Conservation (phyloP, 78 protist genomes). For the Dictyostelium capitatum region DNA sequence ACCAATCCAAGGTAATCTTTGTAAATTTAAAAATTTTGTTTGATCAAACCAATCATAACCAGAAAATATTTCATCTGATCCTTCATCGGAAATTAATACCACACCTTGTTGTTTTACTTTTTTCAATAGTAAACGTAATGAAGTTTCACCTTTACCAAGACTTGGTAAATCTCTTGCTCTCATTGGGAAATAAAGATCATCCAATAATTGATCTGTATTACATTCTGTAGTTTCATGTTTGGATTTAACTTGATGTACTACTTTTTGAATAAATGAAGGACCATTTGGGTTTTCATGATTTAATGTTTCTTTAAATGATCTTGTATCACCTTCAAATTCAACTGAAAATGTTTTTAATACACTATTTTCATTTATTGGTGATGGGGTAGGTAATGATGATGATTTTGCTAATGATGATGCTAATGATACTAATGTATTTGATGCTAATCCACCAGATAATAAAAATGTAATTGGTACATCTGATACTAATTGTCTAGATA, state of each 20-base stretch:
- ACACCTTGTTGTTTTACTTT: conserved; percentile 90
- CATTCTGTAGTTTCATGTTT: background rate
- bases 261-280: background rate
- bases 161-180: conserved; percentile 20
- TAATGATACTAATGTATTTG: background rate
- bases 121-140: conserved; percentile 88
- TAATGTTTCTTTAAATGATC: background rate
- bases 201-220: background rate
- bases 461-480: conserved; percentile 25
- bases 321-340: conserved; percentile 13
- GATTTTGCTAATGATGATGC: conserved; percentile 4
- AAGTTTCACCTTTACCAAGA: conserved; percentile 66
- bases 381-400: background rate
- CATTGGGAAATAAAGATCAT: background rate
- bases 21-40: background rate
- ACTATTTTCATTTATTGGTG: background rate
- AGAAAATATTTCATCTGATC: conserved; percentile 90
- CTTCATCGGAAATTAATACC: conserved; percentile 94
- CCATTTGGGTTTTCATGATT: background rate
- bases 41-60: conserved; percentile 34
- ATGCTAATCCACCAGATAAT: conserved; percentile 6
- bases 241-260: background rate
- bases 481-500: conserved; percentile 5
- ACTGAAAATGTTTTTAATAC: background rate
- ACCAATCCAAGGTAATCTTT: conserved; percentile 10